Conservation (phyloP, 1,139 yeast species). For the Hansenula lynferdii region DNA sequence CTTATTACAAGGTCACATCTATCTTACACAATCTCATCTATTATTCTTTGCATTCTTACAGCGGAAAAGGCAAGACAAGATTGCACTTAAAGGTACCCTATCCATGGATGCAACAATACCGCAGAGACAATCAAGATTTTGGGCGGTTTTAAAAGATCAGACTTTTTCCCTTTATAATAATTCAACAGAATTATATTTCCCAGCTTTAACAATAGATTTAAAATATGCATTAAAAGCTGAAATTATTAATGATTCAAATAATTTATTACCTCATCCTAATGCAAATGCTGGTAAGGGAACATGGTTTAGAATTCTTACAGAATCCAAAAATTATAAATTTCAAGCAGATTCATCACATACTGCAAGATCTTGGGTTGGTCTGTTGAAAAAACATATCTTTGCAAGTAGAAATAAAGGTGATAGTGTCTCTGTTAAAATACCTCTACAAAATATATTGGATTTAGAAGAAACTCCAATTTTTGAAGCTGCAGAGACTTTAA, state of each 20-base stretch:
- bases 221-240: conserved; percentile 61
- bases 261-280: conserved; percentile 4
- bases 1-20: conserved; percentile 78
- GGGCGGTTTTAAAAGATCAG: conserved; percentile 75
- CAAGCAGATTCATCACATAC: conserved; percentile 67
- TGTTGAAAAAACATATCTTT: conserved; percentile 72
- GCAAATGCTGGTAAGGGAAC: conserved; percentile 25
- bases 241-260: conserved; percentile 25
- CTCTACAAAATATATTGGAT: conserved; percentile 63
- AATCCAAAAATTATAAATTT: conserved; percentile 55
- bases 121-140: conserved; percentile 39
- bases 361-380: conserved; percentile 79
- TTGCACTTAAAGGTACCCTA: conserved; percentile 27
- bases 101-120: conserved; percentile 21
- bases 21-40: conserved; percentile 59
- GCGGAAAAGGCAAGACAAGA: conserved; percentile 26
- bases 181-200: conserved; percentile 80
- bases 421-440: conserved; percentile 74
- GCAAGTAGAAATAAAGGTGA: conserved; percentile 65
- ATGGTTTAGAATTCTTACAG: conserved; percentile 56
- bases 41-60: conserved; percentile 86
- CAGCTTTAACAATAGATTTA: conserved; percentile 68
- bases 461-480: conserved; percentile 47
- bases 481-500: conserved; percentile 43
- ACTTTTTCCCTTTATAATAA: conserved; percentile 65